Evolutionary conservation across 345 rosid species (phyloP), one percentile per base, ranked within the genome.

Genomic region (Eucalyptus coolabah): DNA sequence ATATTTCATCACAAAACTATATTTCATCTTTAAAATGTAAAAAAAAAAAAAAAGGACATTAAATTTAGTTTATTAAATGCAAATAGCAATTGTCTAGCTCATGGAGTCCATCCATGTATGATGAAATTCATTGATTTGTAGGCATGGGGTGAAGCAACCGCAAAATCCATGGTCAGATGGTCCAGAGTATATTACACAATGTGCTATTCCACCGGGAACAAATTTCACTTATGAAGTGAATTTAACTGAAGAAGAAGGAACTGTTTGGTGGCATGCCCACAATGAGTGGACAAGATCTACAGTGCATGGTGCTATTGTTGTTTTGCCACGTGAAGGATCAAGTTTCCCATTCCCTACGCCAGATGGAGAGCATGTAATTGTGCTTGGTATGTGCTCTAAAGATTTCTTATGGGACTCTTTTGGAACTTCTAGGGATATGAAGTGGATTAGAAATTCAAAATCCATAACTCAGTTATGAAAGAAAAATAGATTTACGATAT

Each of bases 181-280:
- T 34, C 91, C 93, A 0, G 93, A 88, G 40, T 87, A 86, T 30
- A 67, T 91, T 23, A 91, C 93, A 7, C 93, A 91, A 81, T 91
- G 93, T 34, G 87, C 89, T 9, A 90, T 90, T 14, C 42, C 49
- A 47, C 88, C 89, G 3, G 87, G 89, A 34, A 24, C 81, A 4
- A 90, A 90, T 49, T 90, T 87, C 44, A 92, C 92, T 4, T 91
- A 93, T 15, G 87, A 89, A 67, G 87, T 93, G 8, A 89, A 42
- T 26, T 83, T 93, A 28, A 65, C 90, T 5, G 90, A 81, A 2
- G 93, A 92, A 67, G 94, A 92, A 92, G 94, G 94, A 30, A 93
- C 94, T 0, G 21, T 93, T 16, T 92, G 93, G 94, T 93, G 94
- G 94, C 94, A 93, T 56, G 92, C 94, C 14, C 94, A 93, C 18